Evolutionary conservation across 805 yeast species (phyloP), one percentile per base, ranked within the genome.

Genomic region (Schizosaccharomyces octosporus): DNA sequence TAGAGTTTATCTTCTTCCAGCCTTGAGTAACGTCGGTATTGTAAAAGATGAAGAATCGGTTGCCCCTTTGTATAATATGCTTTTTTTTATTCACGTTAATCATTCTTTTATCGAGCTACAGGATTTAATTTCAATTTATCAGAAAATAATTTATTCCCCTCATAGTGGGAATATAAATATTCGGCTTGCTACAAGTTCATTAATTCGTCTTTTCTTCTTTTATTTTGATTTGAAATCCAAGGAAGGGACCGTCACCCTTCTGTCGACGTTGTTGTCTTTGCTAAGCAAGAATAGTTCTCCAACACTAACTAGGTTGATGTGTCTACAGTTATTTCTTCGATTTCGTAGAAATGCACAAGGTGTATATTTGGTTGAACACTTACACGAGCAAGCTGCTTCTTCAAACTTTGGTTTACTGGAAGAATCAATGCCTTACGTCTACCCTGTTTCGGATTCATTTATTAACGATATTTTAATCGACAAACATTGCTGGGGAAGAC

Each of bases 281-380:
- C 41, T 36, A 13, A 36, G 41, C 11, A 36, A 36, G 4, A 36
- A 7, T 17, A 36, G 41, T 13, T 36, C 41, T 36, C 41, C 41
- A 13, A 36, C 3, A 36, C 13, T 9, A 48, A 39, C 45, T 45
- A 32, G 64, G 62, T 45, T 59, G 63, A 15, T 61, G 55, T 58
- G 43, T 15, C 31, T 27, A 36, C 42, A n/a, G 55, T 54, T 45
- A 65, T 62, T 45, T 45, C 51, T 45, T 45, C 51, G 51, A 45
- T 45, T 45, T 13, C 51, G 51, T 19, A 24, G 27, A 13, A 45
- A 45, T 45, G 27, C 27, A 17, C 21, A 71, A 80, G n/a, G 67
- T 74, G 4, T 67, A 69, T 17, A 45, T 45, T 45, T 45, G 51
- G 13, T 19, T 17, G 51, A 45, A 45, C 24, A n/a, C 51, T 45